phyloP scores from a whole-genome alignment of 2,329 filamentous ascomycete species.

The Trichoderma simmonsii region DNA sequence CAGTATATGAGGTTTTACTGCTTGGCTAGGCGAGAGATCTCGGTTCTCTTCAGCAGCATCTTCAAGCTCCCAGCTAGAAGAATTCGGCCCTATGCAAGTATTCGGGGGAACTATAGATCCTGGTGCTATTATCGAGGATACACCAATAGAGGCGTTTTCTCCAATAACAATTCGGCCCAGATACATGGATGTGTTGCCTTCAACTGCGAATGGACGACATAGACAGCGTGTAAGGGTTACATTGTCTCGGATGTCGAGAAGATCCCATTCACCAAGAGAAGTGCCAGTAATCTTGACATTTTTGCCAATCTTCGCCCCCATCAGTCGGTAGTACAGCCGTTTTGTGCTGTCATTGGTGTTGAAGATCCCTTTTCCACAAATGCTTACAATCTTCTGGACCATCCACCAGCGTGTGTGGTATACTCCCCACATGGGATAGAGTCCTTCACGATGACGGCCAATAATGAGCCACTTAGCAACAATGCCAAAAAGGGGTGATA shows the following conservation, averaged over 20 bases:
- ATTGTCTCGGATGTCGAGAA: slow-evolving; percentile 52
- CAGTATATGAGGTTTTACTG: slow-evolving; percentile 44
- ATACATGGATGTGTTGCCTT: slow-evolving; percentile 58
- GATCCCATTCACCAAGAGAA: slow-evolving; percentile 53
- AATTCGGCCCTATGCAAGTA: slow-evolving; percentile 54
- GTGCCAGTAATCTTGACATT: slow-evolving; percentile 47
- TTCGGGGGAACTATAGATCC: slow-evolving; percentile 47
- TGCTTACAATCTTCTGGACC: slow-evolving; percentile 49
- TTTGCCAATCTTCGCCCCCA: slow-evolving; percentile 52
- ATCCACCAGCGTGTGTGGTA: slow-evolving; percentile 61
- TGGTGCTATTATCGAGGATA: slow-evolving; percentile 49
- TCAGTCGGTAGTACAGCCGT: slow-evolving; percentile 47
- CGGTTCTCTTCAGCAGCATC: slow-evolving; percentile 48
- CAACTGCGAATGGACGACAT: slow-evolving; percentile 51
- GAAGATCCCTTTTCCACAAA: slow-evolving; percentile 49
- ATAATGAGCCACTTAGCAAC: slow-evolving; percentile 53
- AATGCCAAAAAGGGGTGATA: slow-evolving; percentile 48
- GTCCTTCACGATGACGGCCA: slow-evolving; percentile 49
- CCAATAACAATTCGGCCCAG: slow-evolving; percentile 51
- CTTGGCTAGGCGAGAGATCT: slow-evolving; percentile 37
- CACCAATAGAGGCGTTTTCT: slow-evolving; percentile 44
- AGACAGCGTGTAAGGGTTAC: slow-evolving; percentile 47
- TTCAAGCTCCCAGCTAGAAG: slow-evolving; percentile 53
- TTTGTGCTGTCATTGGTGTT: slow-evolving; percentile 37
- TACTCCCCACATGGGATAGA: slow-evolving; percentile 58